phyloP scores from a whole-genome alignment of 768 basidiomycete species.

The Kwoniella pini region DNA sequence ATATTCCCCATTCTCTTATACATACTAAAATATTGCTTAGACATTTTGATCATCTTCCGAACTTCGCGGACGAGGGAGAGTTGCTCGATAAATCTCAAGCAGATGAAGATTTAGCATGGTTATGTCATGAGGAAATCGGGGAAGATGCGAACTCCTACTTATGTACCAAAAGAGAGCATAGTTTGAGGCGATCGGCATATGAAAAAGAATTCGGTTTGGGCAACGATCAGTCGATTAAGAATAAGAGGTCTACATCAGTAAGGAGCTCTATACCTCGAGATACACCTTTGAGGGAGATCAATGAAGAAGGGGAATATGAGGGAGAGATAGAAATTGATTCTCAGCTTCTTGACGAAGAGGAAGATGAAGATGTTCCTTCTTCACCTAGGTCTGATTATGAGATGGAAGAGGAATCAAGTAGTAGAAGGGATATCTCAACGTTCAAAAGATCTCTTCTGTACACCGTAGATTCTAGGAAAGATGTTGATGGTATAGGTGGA shows the following conservation, averaged over 20 bases:
- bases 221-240: not conserved
- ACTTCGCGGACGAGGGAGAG: not conserved
- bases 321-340: not conserved
- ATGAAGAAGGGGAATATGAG: not conserved
- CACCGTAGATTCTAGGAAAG: not conserved
- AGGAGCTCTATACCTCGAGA: not conserved
- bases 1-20: constrained; percentile 31
- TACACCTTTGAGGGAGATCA: not conserved
- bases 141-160: not conserved
- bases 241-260: not conserved
- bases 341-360: not conserved
- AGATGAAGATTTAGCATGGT: constrained; percentile 4
- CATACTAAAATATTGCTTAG: constrained; percentile 3
- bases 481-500: not conserved
- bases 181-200: not conserved
- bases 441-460: not conserved
- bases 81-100: not conserved
- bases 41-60: not conserved
- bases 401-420: not conserved
- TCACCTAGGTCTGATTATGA: not conserved
- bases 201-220: constrained; percentile 1
- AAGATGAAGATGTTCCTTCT: not conserved
- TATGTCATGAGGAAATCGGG: constrained; percentile 2
- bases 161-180: constrained; percentile 2
- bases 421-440: not conserved